Conservation (phyloP, 2,329 filamentous ascomycete genomes). For the Fusarium secorum region DNA sequence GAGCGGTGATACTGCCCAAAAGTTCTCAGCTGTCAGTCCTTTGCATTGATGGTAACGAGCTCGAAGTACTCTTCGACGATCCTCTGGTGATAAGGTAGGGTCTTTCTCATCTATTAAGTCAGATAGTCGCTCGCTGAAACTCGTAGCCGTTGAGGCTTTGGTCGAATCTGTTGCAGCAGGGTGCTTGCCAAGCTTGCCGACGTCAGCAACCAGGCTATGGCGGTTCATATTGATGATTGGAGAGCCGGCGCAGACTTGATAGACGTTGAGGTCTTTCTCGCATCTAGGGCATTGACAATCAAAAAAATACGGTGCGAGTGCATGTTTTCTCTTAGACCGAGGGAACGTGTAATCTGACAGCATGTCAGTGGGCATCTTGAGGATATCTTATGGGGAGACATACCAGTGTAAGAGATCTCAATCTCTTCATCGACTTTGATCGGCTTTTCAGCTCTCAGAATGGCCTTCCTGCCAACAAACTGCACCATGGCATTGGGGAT, state of each 20-base stretch:
- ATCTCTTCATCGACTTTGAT: conserved; percentile 65
- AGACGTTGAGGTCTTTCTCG: conserved; percentile 59
- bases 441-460: conserved; percentile 58
- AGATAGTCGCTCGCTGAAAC: conserved; percentile 41
- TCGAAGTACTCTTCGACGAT: conserved; percentile 34
- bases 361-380: not conserved
- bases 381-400: not conserved
- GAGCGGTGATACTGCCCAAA: conserved; percentile 61
- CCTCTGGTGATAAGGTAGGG: conserved; percentile 38
- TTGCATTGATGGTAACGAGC: conserved; percentile 38
- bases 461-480: conserved; percentile 60
- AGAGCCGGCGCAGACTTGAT: conserved; percentile 57
- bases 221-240: conserved; percentile 54
- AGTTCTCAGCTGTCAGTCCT: conserved; percentile 37
- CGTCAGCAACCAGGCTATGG: conserved; percentile 55
- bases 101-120: conserved; percentile 39
- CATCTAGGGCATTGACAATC: conserved; percentile 61
- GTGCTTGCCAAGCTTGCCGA: conserved; percentile 43
- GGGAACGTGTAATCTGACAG: conserved; percentile 58
- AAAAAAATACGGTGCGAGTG: conserved; percentile 61
- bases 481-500: conserved; percentile 66
- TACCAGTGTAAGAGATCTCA: conserved; percentile 68
- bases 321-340: conserved; percentile 51
- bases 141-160: conserved; percentile 27
- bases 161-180: conserved; percentile 34